Base-by-base conservation (phyloP, 192 early-diverging fungal genomes). In the Rhizoclosmatium globosum region DNA sequence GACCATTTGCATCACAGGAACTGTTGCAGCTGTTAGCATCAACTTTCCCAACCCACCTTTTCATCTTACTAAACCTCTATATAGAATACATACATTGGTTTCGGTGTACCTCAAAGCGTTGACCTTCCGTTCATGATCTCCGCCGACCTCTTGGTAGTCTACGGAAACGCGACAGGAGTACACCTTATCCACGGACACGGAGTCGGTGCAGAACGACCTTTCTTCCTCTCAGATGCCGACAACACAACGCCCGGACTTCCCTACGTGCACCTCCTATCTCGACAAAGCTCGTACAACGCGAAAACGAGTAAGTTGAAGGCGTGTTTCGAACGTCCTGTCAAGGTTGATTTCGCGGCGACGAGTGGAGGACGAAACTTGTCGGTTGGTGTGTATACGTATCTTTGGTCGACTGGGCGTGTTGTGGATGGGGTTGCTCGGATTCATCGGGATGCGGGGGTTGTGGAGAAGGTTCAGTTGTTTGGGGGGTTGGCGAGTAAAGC, bases 31-130 rank as follows among this genome's bases (percentile, higher is more conserved):
- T 15, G 56, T 57, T 1, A 31, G 31, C 31, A 31, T 31, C 31
- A 31, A 31, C 15, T 21, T 31, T 21, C 15, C 41, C 15, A 66
- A 17, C n/a, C 64, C 15, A 3, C 3, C 3, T 17, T 66, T 38
- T 15, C 68, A 46, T 23, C 19, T 9, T 15, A 6, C 44, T 9
- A 57, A 38, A 72, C 70, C 41, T n/a, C 43, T 31, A 42, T 47
- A 69, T 47, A 69, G 68, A 69, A 69, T 46, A 31, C n/a, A n/a
- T 72, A 72, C 70, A 72, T 72, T 15, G 70, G 70, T 41, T 72
- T 72, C 70, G 70, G 48, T 11, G 56, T 72, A 19, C 38, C 70
- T 4, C 9, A 9, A 2, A 17, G 15, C 39, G 48, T 50, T 31
- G 43, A n/a, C 9, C 9, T 6, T 21, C 68, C 68, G 43, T 48